These are phyloP conservation scores for Aspergillus texensis DNA, from an alignment of 2,329 filamentous ascomycete species.

Conservation along the genomic window DNA sequence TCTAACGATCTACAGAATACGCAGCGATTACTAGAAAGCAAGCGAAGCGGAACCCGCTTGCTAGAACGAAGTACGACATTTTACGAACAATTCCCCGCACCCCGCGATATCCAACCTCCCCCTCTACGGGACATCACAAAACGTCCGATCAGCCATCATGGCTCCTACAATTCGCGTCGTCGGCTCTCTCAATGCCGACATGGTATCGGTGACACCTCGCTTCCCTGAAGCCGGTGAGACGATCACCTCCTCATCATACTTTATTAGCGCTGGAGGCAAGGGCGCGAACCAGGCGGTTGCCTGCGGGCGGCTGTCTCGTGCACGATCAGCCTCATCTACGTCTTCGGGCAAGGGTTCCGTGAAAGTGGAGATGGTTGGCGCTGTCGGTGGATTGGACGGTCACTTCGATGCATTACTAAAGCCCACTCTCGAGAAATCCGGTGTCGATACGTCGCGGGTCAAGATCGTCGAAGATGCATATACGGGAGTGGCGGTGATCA, in stretches of 20 bases:
- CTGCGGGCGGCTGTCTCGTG: constrained; percentile 76
- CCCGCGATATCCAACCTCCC: not conserved
- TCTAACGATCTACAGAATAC: too few species aligned
- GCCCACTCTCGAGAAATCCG: constrained; percentile 60
- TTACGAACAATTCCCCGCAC: not conserved
- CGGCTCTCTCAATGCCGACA: constrained; percentile 92
- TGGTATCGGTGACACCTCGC: constrained; percentile 83
- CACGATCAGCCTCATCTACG: constrained; percentile 35
- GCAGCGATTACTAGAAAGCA: not conserved
- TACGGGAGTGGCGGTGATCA: constrained; percentile 73
- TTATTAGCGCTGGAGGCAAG: constrained; percentile 84
- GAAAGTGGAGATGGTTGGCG: constrained; percentile 70
- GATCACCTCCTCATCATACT: constrained; percentile 75
- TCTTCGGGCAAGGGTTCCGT: constrained; percentile 32
- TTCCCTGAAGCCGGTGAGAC: constrained; percentile 86
- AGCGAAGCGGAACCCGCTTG: not conserved
- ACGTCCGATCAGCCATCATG: constrained; percentile 28
- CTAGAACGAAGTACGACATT: not conserved
- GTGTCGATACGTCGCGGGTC: constrained; percentile 64
- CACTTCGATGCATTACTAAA: constrained; percentile 65
- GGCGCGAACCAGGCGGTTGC: constrained; percentile 95
- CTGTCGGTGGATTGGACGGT: constrained; percentile 65
- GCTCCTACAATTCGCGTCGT: constrained; percentile 72
- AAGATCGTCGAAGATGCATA: constrained; percentile 49
- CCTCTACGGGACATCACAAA: not conserved